These are phyloP conservation scores for Musa schizocarpa DNA, from an alignment of 176 grass and related monocot species.

Conservation along the genomic window DNA sequence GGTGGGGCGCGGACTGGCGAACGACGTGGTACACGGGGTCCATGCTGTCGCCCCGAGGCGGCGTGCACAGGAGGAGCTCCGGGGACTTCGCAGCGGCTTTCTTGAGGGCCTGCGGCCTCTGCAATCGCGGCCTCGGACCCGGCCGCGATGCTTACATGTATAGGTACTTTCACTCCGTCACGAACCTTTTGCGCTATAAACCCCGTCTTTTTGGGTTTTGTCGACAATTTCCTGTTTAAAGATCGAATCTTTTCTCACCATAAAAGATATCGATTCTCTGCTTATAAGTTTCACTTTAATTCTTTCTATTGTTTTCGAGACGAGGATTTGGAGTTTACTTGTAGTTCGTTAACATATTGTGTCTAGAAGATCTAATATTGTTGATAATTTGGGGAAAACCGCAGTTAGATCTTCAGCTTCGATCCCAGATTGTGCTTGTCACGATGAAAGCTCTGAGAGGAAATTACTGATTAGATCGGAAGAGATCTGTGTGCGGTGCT, in stretches of 20 bases:
- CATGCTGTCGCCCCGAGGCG: conserved; percentile 8
- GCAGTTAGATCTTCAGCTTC: no score
- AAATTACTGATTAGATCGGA: no score
- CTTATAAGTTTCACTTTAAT: no score
- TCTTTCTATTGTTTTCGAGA: no score
- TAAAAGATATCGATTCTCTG: no score
- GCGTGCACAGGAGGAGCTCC: conserved; percentile 27
- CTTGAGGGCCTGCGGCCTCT: conserved; percentile 73
- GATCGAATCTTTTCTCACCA: background rate
- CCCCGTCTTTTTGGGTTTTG: background rate
- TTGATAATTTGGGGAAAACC: no score
- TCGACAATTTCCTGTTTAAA: background rate
- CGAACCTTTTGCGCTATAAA: background rate
- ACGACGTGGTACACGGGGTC: conserved; percentile 28
- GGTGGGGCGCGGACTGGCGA: conserved; percentile 49
- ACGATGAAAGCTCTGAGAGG: no score
- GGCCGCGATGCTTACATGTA: conserved; percentile 91
- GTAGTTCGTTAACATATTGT: no score
- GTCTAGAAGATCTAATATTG: no score
- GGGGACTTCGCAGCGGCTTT: conserved; percentile 45
- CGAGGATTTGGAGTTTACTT: no score
- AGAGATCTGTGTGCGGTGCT: no score
- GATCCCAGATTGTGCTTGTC: no score
- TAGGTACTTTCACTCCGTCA: conserved; percentile 34
- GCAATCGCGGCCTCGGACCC: conserved; percentile 67